phyloP scores from a whole-genome alignment of 2,329 filamentous ascomycete genomes.

The Talaromyces sp. region DNA sequence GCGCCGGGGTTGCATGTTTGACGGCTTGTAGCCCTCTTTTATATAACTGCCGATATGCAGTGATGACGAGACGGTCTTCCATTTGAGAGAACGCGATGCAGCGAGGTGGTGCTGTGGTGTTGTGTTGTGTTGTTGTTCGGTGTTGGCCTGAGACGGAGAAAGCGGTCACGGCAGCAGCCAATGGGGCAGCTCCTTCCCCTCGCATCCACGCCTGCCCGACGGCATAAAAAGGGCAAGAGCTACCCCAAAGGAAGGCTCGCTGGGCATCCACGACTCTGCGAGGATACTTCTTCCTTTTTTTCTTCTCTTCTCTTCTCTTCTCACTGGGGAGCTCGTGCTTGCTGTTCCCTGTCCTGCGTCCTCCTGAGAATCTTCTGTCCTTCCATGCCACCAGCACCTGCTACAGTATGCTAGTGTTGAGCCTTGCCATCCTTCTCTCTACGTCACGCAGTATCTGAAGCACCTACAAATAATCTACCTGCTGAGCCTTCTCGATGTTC shows the following conservation, averaged over 20 bases:
- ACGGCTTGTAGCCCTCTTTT: slow-evolving; percentile 55
- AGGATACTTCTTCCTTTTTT: slow-evolving; percentile 10
- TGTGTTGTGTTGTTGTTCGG: neutral
- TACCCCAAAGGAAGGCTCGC: slow-evolving; percentile 6
- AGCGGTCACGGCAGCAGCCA: slow-evolving; percentile 14
- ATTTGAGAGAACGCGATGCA: slow-evolving; percentile 1
- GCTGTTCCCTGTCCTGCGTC: neutral
- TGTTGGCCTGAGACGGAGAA: neutral
- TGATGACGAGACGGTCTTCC: slow-evolving; percentile 39
- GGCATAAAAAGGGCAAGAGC: slow-evolving; percentile 12
- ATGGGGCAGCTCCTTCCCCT: slow-evolving; percentile 20
- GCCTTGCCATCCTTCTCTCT: neutral
- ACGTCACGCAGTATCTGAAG: slow-evolving; percentile 3
- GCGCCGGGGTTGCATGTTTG: slow-evolving; percentile 57
- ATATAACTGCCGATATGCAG: slow-evolving; percentile 59
- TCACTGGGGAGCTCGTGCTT: neutral
- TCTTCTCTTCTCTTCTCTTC: neutral
- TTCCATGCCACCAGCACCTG: neutral
- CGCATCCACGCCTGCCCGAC: slow-evolving; percentile 28
- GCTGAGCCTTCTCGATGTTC: slow-evolving; percentile 2
- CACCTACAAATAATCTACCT: neutral
- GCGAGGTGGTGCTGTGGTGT: neutral
- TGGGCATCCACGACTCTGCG: slow-evolving; percentile 19
- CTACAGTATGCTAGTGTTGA: neutral
- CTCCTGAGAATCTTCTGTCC: neutral